These are phyloP conservation scores for Trichoderma sp. DNA, from an alignment of 2,329 filamentous ascomycete genomes.

Conservation along the genomic window DNA sequence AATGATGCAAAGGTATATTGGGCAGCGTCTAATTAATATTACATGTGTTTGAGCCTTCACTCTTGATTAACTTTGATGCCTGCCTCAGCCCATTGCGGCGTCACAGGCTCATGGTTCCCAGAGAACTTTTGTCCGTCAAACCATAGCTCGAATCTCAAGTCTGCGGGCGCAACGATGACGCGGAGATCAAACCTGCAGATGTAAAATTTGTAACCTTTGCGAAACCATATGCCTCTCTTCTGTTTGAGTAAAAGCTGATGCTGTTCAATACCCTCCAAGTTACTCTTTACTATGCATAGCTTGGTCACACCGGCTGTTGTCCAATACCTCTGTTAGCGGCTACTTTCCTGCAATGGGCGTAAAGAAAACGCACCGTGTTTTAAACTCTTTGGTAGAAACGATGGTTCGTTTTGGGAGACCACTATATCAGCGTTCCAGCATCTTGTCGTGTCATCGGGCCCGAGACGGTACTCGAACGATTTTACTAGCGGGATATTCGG, in stretches of 20 bases:
- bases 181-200: constrained; percentile 51
- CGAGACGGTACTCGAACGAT: constrained; percentile 38
- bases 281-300: constrained; percentile 44
- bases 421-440: constrained; percentile 43
- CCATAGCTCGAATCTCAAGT: constrained; percentile 51
- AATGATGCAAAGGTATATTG: neutral
- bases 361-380: constrained; percentile 35
- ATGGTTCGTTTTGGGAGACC: constrained; percentile 41
- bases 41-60: neutral
- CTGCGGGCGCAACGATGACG: constrained; percentile 56
- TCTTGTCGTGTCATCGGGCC: constrained; percentile 35
- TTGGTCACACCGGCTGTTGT: constrained; percentile 39
- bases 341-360: neutral
- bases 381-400: constrained; percentile 40
- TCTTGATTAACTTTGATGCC: neutral
- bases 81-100: constrained; percentile 32
- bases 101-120: constrained; percentile 28
- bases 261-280: constrained; percentile 43
- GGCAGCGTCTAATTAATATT: neutral
- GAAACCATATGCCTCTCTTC: constrained; percentile 38
- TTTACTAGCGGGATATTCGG: constrained; percentile 24
- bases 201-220: constrained; percentile 40
- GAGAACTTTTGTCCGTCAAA: constrained; percentile 32
- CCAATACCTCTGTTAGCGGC: neutral
- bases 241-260: constrained; percentile 41